Conservation (phyloP, 768 basidiomycete species). For the Ephemerocybe angulata region DNA sequence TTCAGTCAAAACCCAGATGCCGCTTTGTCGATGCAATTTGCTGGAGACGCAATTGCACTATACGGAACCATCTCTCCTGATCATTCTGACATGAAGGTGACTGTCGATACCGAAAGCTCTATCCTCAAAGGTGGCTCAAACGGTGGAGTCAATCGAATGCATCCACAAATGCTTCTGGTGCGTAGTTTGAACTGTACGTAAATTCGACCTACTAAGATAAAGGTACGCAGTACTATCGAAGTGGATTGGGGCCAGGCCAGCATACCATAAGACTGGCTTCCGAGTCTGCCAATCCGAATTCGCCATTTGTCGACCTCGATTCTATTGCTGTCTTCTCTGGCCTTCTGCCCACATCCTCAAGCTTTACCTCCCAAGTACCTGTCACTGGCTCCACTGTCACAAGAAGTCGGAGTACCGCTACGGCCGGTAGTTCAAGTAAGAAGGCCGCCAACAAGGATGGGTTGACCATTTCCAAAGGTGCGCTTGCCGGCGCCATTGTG, state of each 20-base stretch:
- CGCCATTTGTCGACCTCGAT: slow-evolving; percentile 44
- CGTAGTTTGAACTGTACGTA: background rate
- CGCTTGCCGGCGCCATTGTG: slow-evolving; percentile 21
- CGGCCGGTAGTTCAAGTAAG: background rate
- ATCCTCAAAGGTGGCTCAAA: slow-evolving; percentile 34
- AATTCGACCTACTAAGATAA: background rate
- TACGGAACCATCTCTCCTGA: slow-evolving; percentile 53
- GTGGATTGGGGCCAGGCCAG: slow-evolving; percentile 32
- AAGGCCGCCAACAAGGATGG: background rate
- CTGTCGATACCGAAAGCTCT: slow-evolving; percentile 37
- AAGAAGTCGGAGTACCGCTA: background rate
- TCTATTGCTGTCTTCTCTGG: slow-evolving; percentile 34
- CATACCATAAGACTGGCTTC: slow-evolving; percentile 38
- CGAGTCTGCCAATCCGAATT: slow-evolving; percentile 23
- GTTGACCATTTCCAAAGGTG: slow-evolving; percentile 16
- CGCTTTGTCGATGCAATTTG: slow-evolving; percentile 41
- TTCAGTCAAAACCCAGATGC: slow-evolving; percentile 38
- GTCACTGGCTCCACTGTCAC: background rate
- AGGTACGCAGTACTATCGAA: slow-evolving; percentile 11
- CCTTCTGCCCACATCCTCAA: background rate
- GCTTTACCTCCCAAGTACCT: background rate
- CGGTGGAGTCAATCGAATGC: slow-evolving; percentile 22
- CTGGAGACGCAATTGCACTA: slow-evolving; percentile 50
- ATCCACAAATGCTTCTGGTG: slow-evolving; percentile 15
- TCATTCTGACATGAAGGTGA: slow-evolving; percentile 44